These are phyloP conservation scores for Gynochthodes officinalis DNA, from an alignment of 257 asterid species.

Conservation along the genomic window DNA sequence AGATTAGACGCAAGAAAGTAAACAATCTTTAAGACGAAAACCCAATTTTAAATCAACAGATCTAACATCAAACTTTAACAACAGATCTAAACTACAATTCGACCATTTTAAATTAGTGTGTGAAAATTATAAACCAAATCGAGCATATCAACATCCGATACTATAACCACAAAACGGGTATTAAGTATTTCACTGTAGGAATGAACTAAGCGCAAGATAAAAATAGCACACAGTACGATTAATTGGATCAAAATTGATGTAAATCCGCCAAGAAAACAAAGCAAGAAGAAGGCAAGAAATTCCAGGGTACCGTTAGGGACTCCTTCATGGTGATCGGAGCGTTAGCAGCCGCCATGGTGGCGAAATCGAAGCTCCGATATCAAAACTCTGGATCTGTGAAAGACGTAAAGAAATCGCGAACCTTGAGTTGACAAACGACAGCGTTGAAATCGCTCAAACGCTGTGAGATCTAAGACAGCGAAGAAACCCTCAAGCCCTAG, in stretches of 20 bases:
- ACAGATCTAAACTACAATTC: slow-evolving; percentile 9
- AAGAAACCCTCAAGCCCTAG: slow-evolving; percentile 46
- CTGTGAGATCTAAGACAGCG: slow-evolving; percentile 45
- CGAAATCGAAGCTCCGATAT: slow-evolving; percentile 41
- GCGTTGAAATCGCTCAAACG: slow-evolving; percentile 25
- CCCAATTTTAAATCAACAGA: slow-evolving; percentile 27
- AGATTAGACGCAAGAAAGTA: neutral
- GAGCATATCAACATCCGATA: slow-evolving; percentile 1
- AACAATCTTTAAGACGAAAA: neutral
- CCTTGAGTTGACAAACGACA: slow-evolving; percentile 22
- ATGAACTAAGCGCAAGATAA: neutral
- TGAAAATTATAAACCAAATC: slow-evolving; percentile 25
- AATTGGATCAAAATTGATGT: neutral
- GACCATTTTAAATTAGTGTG: neutral
- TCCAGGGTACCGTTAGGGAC: slow-evolving; percentile 70
- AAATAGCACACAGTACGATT: neutral
- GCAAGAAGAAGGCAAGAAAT: neutral
- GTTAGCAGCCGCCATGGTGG: slow-evolving; percentile 94
- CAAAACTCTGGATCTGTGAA: slow-evolving; percentile 50
- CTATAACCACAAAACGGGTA: neutral
- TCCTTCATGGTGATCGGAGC: slow-evolving; percentile 99
- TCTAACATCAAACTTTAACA: slow-evolving; percentile 33
- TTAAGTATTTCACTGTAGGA: neutral
- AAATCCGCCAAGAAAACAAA: neutral
- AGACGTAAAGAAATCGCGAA: slow-evolving; percentile 26